Evolutionary conservation across 139 green algal species (phyloP).

Genomic region (Mychonastes homosphaera): DNA sequence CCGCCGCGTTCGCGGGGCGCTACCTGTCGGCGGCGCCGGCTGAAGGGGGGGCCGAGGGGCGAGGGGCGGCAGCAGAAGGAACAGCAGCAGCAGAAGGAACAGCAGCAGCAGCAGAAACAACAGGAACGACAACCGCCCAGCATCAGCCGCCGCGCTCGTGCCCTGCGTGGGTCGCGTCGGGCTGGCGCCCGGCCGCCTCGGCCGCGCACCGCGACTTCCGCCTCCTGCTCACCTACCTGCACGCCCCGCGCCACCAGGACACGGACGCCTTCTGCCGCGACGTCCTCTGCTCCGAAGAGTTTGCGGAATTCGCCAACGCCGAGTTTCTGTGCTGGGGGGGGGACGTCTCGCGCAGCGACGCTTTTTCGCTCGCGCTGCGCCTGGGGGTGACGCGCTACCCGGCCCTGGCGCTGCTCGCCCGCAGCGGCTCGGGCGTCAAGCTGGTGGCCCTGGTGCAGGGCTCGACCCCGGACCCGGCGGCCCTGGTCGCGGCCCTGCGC

Average conservation of each 20-base stretch:
- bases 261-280: slow-evolving; percentile 44
- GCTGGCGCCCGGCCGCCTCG: slow-evolving; percentile 22
- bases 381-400: slow-evolving; percentile 52
- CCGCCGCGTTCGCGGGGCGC: slow-evolving; percentile 20
- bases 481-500: slow-evolving; percentile 32
- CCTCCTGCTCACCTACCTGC: slow-evolving; percentile 74
- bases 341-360: slow-evolving; percentile 45
- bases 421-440: slow-evolving; percentile 35
- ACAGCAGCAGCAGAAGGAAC: too few relatives aligned
- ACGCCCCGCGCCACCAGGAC: slow-evolving; percentile 57
- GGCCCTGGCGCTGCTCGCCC: slow-evolving; percentile 49
- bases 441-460: slow-evolving; percentile 40
- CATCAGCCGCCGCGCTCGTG: too few relatives aligned
- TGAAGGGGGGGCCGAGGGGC: too few relatives aligned
- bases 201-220: slow-evolving; percentile 49
- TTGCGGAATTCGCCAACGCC: slow-evolving; percentile 47
- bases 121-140: too few relatives aligned
- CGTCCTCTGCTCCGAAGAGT: slow-evolving; percentile 40
- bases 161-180: slow-evolving; percentile 22
- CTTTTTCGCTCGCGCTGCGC: slow-evolving; percentile 41
- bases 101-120: too few relatives aligned
- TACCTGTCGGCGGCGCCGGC: too few relatives aligned
- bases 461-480: neutral
- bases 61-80: too few relatives aligned
- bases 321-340: slow-evolving; percentile 60